A percentile compares a stretch with the other conserved stretches of the same genome.
Conservation (phyloP, 192 early-diverging fungal species). For the Umbelopsis sp. region DNA sequence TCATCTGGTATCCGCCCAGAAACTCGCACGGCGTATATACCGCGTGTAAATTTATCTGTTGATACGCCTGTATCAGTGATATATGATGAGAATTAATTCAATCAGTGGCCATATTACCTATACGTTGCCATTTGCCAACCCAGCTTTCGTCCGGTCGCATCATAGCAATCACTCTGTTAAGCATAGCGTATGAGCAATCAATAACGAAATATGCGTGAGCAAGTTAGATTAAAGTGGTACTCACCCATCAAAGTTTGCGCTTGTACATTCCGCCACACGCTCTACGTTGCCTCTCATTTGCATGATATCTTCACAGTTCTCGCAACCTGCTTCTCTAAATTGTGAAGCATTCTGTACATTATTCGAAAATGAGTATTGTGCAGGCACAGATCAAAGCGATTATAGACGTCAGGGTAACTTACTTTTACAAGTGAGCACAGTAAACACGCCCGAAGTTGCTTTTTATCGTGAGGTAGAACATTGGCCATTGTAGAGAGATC, state of each 20-base stretch:
- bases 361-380: constrained; percentile 1
- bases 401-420: constrained; percentile 16
- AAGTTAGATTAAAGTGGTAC: not conserved
- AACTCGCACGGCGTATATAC: constrained; percentile 79
- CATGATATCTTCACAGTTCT: constrained; percentile 82
- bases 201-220: not conserved
- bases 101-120: constrained; percentile 46
- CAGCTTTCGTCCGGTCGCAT: constrained; percentile 77
- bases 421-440: constrained; percentile 82
- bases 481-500: constrained; percentile 28
- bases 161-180: constrained; percentile 62
- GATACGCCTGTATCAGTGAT: not conserved
- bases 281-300: constrained; percentile 65
- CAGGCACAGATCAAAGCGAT: not conserved
- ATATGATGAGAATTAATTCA: constrained; percentile 15
- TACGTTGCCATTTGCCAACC: constrained; percentile 75
- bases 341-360: constrained; percentile 60
- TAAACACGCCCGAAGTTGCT: constrained; percentile 78
- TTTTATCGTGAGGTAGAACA: constrained; percentile 61
- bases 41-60: constrained; percentile 62
- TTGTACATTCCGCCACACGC: constrained; percentile 77
- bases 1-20: constrained; percentile 74
- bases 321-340: constrained; percentile 74
- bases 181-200: not conserved
- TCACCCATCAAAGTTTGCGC: constrained; percentile 75